A percentile compares a stretch with the other conserved stretches of the same genome.
Conservation (phyloP, 2,329 filamentous ascomycete genomes). For the Ramularia endophylla region DNA sequence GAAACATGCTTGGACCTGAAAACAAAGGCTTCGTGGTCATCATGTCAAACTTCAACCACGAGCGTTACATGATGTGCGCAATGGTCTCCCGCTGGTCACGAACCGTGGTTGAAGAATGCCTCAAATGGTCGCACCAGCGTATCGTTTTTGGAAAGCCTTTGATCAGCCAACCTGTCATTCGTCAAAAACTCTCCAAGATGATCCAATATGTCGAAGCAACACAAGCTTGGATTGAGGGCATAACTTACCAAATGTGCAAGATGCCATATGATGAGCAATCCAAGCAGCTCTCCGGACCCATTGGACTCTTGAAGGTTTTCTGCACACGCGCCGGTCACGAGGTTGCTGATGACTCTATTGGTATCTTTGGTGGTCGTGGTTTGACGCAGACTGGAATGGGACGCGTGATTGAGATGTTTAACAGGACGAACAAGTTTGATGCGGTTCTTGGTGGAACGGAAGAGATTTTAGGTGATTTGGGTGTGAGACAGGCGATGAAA, state of each 20-base stretch:
- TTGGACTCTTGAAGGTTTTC: slow-evolving; percentile 76
- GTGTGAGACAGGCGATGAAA: slow-evolving; percentile 77
- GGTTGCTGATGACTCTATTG: slow-evolving; percentile 74
- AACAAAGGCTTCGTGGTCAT: slow-evolving; percentile 83
- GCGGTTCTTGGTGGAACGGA: slow-evolving; percentile 68
- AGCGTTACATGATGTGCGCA: slow-evolving; percentile 37
- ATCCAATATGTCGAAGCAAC: slow-evolving; percentile 75
- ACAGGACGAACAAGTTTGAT: slow-evolving; percentile 72
- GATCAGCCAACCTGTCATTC: slow-evolving; percentile 55
- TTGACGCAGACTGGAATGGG: slow-evolving; percentile 82
- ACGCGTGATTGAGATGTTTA: slow-evolving; percentile 74
- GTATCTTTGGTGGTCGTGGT: slow-evolving; percentile 79
- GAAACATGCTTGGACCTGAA: slow-evolving; percentile 73
- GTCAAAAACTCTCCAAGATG: slow-evolving; percentile 65
- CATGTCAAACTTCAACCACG: slow-evolving; percentile 43
- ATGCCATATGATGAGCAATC: slow-evolving; percentile 75
- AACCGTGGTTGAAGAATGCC: slow-evolving; percentile 70
- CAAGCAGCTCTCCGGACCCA: slow-evolving; percentile 69
- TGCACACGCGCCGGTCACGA: slow-evolving; percentile 72
- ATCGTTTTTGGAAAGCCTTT: slow-evolving; percentile 77
- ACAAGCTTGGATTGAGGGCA: slow-evolving; percentile 77
- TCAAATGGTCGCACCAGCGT: slow-evolving; percentile 86
- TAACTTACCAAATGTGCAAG: slow-evolving; percentile 83
- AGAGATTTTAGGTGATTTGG: slow-evolving; percentile 74
- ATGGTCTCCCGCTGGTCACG: slow-evolving; percentile 60